Percentiles rank a stretch among this genome's conserved stretches.
Evolutionary conservation across 192 early-diverging fungal species (phyloP).

Genomic region (Kappamyces sp.): DNA sequence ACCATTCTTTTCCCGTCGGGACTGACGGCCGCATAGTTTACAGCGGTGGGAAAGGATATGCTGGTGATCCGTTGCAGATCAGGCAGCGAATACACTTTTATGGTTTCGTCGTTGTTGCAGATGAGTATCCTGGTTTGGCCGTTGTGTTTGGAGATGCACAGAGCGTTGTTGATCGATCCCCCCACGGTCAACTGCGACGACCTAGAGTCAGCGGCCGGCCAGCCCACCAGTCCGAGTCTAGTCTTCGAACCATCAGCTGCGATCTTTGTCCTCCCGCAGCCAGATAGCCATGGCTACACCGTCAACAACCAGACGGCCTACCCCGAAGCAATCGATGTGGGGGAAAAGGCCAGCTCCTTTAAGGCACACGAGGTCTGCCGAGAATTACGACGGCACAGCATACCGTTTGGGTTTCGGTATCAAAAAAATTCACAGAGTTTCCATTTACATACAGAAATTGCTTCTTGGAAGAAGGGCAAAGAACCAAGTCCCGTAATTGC

Average conservation of each 20-base stretch:
- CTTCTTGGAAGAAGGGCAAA: conserved; percentile 62
- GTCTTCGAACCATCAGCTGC: conserved; percentile 35
- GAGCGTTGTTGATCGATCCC: conserved; percentile 84
- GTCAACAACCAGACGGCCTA: conserved; percentile 21
- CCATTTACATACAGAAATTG: conserved; percentile 79
- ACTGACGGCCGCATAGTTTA: conserved; percentile 88
- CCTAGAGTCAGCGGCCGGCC: conserved; percentile 16
- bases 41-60: conserved; percentile 78
- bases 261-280: conserved; percentile 88
- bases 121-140: conserved; percentile 68
- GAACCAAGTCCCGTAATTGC: conserved; percentile 87
- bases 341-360: conserved; percentile 71
- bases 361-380: conserved; percentile 50
- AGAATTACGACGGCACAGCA: neutral
- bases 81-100: conserved; percentile 84
- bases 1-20: conserved; percentile 89
- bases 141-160: conserved; percentile 56
- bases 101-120: conserved; percentile 91
- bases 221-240: conserved; percentile 9
- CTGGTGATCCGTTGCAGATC: conserved; percentile 65
- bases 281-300: conserved; percentile 67
- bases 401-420: conserved; percentile 51
- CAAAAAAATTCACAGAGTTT: conserved; percentile 59
- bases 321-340: conserved; percentile 68
- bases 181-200: conserved; percentile 50